Evolutionary conservation across 331 rosid species (phyloP).

Genomic region (Stylosanthes scabra): DNA sequence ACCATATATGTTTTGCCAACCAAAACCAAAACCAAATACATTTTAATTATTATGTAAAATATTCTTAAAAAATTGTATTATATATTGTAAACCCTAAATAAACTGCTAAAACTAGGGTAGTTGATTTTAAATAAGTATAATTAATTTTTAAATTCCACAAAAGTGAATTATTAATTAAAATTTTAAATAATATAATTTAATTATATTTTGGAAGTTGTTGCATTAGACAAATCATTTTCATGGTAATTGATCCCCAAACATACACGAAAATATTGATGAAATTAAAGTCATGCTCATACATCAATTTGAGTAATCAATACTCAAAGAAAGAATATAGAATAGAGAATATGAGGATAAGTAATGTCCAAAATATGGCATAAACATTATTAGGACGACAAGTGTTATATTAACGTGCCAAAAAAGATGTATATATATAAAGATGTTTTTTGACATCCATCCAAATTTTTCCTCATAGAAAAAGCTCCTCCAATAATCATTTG

Average conservation of each 20-base stretch:
- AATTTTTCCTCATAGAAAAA: constrained; percentile 6
- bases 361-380: not conserved
- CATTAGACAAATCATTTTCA: not conserved
- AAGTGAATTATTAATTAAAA: no score
- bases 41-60: no score
- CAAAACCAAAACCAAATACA: no score
- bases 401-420: constrained; percentile 7
- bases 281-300: constrained; percentile 10
- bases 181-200: not conserved
- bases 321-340: constrained; percentile 36
- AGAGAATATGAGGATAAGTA: constrained; percentile 14
- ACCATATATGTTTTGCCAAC: no score
- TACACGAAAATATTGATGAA: constrained; percentile 28
- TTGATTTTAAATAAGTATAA: no score
- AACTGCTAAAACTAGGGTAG: no score
- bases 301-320: constrained; percentile 39
- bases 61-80: no score
- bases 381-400: constrained; percentile 9
- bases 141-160: no score
- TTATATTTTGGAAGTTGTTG: not conserved
- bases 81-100: no score
- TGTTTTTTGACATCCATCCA: not conserved
- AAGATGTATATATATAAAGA: not conserved
- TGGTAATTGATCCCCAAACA: constrained; percentile 31
- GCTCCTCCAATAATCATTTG: constrained; percentile 17